Base-by-base conservation (phyloP, 2,329 filamentous ascomycete genomes). In the Phaeosphaeria sp. region DNA sequence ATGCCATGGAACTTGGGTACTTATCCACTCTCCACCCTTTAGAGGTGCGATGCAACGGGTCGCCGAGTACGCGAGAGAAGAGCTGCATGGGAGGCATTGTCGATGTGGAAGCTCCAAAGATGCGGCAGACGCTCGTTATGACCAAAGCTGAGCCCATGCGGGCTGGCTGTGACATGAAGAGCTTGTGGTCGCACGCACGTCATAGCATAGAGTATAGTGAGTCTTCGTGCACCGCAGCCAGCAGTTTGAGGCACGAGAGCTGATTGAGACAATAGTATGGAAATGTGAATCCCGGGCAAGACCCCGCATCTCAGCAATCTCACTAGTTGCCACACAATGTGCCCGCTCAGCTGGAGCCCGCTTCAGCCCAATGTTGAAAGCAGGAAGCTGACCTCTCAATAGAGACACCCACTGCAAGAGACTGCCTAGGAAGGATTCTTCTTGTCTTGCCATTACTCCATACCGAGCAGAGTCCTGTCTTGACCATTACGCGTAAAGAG, bases 231-330 rank as follows among this genome's bases (percentile, higher is more conserved):
- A 39, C 36, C 40, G 20, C 25, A 15, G 30, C 27, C 21, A 18
- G 30, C 30, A 27, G 18, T 21, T n/a, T 18, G 48, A 50, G 36
- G n/a, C 21, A 46, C 45, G 39, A 64, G 49, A 63, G 54, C 66
- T 70, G 55, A 70, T 55, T 24, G 55, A 6, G 3, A 42, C 17
- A 43, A 27, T 55, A 67, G 64, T 68, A 68, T 36, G 54, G 27
- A 56, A 69, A 66, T 67, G 44, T 57, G 52, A 60, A 54, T 47
- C 48, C 49, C 43, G 59, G 47, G 46, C 42, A 56, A 64, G 25
- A 60, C 59, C 53, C 60, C 54, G 56, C 56, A 61, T 44, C 49
- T 53, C 54, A 54, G 51, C 58, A 49, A 45, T 60, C 57, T 57
- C 43, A 59, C 58, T 58, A 55, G 46, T 50, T 59, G 53, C 57